Conservation (phyloP, 495 filamentous ascomycete species). For the Talaromyces wortmannii region DNA sequence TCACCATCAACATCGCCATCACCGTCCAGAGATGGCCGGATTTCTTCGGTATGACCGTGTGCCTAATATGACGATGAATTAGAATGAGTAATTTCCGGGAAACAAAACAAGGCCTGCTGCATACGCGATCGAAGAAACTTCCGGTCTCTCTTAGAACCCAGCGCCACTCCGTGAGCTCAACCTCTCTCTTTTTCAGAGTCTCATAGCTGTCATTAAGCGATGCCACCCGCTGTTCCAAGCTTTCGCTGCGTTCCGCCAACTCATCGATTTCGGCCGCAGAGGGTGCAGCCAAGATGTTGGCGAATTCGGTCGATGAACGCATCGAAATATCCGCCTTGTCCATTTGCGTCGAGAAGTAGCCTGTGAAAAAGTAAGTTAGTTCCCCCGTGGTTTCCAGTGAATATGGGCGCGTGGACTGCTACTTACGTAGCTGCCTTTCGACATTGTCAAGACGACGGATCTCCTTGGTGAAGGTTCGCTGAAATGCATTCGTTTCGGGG, state of each 20-base stretch:
- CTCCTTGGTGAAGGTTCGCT: constrained; percentile 94
- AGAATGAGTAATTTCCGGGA: constrained; percentile 16
- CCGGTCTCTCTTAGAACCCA: constrained; percentile 95
- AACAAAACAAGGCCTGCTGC: constrained; percentile 6
- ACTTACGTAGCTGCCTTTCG: constrained; percentile 89
- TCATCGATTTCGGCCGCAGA: constrained; percentile 92
- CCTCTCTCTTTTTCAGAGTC: constrained; percentile 92
- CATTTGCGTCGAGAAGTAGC: constrained; percentile 92
- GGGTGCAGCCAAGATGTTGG: constrained; percentile 75
- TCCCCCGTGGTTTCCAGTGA: not conserved
- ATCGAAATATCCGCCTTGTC: constrained; percentile 82
- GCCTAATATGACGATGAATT: constrained; percentile 37
- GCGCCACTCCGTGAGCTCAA: constrained; percentile 95
- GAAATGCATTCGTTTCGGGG: constrained; percentile 84
- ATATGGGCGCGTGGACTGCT: not conserved
- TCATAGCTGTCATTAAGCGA: constrained; percentile 97
- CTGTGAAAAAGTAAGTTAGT: constrained; percentile 31
- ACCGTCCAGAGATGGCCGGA: constrained; percentile 81
- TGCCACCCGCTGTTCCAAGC: constrained; percentile 82
- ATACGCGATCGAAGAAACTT: constrained; percentile 85
- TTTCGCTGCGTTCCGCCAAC: constrained; percentile 83
- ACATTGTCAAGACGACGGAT: constrained; percentile 97
- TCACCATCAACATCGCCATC: constrained; percentile 69
- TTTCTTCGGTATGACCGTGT: constrained; percentile 93
- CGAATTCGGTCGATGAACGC: constrained; percentile 77